A percentile compares a stretch with the other conserved stretches of the same genome.
Conservation (phyloP, 2,329 filamentous ascomycete species). For the Colletotrichum liriopes region DNA sequence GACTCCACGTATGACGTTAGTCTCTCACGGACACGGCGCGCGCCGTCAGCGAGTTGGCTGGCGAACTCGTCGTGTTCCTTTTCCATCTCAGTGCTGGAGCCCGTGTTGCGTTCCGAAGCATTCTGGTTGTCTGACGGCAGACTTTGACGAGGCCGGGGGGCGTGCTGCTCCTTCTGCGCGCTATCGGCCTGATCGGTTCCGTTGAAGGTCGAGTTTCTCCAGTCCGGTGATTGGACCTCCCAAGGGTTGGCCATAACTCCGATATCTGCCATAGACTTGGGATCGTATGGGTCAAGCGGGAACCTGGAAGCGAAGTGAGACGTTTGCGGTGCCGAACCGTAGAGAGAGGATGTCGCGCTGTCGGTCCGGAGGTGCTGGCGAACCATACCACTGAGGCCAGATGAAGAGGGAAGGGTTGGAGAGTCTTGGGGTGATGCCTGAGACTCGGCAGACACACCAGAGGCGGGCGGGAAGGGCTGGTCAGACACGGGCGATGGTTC, state of each 20-base stretch:
- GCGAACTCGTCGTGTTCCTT: slow-evolving; percentile 80
- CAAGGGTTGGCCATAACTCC: slow-evolving; percentile 60
- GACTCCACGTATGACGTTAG: slow-evolving; percentile 79
- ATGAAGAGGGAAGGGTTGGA: slow-evolving; percentile 81
- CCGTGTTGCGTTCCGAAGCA: slow-evolving; percentile 21
- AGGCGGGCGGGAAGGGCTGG: slow-evolving; percentile 43
- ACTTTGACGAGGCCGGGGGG: neutral
- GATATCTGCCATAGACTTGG: slow-evolving; percentile 51
- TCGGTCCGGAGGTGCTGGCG: slow-evolving; percentile 86
- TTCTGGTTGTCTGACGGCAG: neutral
- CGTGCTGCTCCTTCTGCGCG: slow-evolving; percentile 7
- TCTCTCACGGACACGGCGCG: slow-evolving; percentile 80
- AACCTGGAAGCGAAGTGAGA: slow-evolving; percentile 57
- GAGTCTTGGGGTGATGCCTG: slow-evolving; percentile 71
- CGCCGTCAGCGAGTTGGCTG: slow-evolving; percentile 79
- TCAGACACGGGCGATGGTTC: slow-evolving; percentile 51
- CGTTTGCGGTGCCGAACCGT: slow-evolving; percentile 65
- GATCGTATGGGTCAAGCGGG: slow-evolving; percentile 52
- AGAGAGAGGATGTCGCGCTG: slow-evolving; percentile 87
- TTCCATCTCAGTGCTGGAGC: slow-evolving; percentile 54
- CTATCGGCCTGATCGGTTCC: slow-evolving; percentile 6
- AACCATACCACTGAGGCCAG: slow-evolving; percentile 85
- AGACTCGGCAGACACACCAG: slow-evolving; percentile 44
- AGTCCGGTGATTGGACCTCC: slow-evolving; percentile 52
- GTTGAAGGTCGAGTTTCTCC: slow-evolving; percentile 39